Conservation (phyloP, 2,329 filamentous ascomycete genomes). For the Canariomyces notabilis region DNA sequence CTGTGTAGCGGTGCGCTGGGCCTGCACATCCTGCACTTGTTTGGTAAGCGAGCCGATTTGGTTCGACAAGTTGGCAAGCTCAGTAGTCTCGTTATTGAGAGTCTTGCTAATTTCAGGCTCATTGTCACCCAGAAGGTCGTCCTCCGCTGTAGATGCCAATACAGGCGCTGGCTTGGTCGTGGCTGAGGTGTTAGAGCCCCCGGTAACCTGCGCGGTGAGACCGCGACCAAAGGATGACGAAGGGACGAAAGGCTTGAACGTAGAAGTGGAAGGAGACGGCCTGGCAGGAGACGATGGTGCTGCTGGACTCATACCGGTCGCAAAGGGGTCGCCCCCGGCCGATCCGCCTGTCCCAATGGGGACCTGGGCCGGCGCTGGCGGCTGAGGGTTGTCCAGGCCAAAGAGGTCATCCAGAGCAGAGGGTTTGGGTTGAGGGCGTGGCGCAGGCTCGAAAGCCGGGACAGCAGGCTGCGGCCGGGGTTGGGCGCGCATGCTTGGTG, state of each 20-base stretch:
- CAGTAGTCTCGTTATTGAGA: constrained; percentile 81
- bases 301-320: constrained; percentile 42
- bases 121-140: constrained; percentile 86
- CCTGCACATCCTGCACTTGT: constrained; percentile 90
- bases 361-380: constrained; percentile 50
- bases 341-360: constrained; percentile 72
- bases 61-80: constrained; percentile 92
- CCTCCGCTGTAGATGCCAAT: constrained; percentile 40
- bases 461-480: constrained; percentile 46
- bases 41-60: constrained; percentile 86
- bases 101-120: constrained; percentile 86
- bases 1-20: constrained; percentile 72
- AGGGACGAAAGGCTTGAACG: constrained; percentile 87
- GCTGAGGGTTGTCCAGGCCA: constrained; percentile 67
- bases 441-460: constrained; percentile 49
- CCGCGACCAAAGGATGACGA: constrained; percentile 88
- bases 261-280: constrained; percentile 42
- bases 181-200: constrained; percentile 47
- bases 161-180: constrained; percentile 32
- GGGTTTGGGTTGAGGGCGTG: constrained; percentile 38
- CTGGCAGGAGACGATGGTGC: constrained; percentile 51
- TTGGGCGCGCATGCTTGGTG: constrained; percentile 74
- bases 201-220: constrained; percentile 71
- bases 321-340: constrained; percentile 58
- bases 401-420: constrained; percentile 93